These are phyloP conservation scores for Arthrobotrys conoides DNA, from an alignment of 2,329 filamentous ascomycete genomes.

Conservation along the genomic window DNA sequence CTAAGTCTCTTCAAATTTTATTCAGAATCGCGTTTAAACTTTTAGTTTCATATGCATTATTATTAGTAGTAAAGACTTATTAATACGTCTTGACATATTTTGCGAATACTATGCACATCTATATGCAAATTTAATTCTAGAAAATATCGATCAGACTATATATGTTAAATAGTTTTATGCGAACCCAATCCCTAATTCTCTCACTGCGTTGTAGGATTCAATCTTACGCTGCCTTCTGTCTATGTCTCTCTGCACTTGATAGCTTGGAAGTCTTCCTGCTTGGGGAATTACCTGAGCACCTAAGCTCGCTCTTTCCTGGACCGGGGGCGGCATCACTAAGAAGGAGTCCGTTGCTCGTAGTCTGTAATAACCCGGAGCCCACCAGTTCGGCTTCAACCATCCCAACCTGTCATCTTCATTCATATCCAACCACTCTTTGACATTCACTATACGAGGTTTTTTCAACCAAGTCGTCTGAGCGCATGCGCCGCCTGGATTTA, in stretches of 20 bases:
- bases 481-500: slow-evolving; percentile 9
- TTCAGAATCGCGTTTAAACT: no score
- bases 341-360: slow-evolving; percentile 45
- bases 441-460: slow-evolving; percentile 28
- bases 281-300: neutral
- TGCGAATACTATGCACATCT: neutral
- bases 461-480: slow-evolving; percentile 10
- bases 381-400: slow-evolving; percentile 53
- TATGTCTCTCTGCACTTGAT: neutral
- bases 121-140: neutral
- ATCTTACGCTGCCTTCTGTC: neutral
- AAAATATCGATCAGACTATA: neutral
- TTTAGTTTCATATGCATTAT: no score
- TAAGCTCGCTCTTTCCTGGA: neutral
- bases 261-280: neutral
- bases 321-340: slow-evolving; percentile 29
- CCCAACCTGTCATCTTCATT: slow-evolving; percentile 18
- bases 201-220: neutral
- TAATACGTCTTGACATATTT: neutral
- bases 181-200: slow-evolving; percentile 20
- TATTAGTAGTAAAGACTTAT: neutral
- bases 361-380: slow-evolving; percentile 37
- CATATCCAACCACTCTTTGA: slow-evolving; percentile 20
- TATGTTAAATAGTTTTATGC: neutral
- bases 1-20: neutral